Evolutionary conservation across 2,329 filamentous ascomycete genomes (phyloP).

Genomic region (Teratosphaeria nubilosa): DNA sequence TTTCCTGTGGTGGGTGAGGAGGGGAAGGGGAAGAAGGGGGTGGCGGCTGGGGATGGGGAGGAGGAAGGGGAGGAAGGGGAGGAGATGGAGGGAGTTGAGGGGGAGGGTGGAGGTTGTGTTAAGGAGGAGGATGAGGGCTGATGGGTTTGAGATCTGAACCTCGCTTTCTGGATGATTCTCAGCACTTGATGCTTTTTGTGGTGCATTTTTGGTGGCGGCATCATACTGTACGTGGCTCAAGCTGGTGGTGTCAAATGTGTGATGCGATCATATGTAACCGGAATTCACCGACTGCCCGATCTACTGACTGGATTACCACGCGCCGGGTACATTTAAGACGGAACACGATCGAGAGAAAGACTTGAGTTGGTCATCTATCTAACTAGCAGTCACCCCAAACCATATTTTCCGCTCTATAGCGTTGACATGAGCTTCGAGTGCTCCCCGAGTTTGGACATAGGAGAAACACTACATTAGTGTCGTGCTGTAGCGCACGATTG

Average conservation of each 20-base stretch:
- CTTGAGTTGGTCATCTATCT: constrained; percentile 21
- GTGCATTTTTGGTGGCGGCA: too few relatives aligned
- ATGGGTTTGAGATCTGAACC: background rate
- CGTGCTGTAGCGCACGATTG: background rate
- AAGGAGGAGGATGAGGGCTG: background rate
- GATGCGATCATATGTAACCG: too few relatives aligned
- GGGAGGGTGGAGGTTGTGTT: constrained; percentile 7
- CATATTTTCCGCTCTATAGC: background rate
- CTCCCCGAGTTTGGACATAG: background rate
- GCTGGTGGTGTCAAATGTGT: too few relatives aligned
- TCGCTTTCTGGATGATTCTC: too few relatives aligned
- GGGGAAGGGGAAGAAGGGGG: constrained; percentile 15
- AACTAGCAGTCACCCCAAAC: background rate
- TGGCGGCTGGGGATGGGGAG: constrained; percentile 11
- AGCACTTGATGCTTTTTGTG: too few relatives aligned
- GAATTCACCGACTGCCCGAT: too few relatives aligned
- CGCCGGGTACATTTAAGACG: background rate
- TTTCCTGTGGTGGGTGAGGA: constrained; percentile 24
- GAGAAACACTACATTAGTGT: background rate
- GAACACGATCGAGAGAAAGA: constrained; percentile 8
- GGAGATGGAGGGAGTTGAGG: constrained; percentile 10
- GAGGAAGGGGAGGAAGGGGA: constrained; percentile 12
- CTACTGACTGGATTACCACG: background rate
- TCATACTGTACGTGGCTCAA: too few relatives aligned
- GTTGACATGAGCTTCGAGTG: background rate